Percentiles rank a stretch among this genome's conserved stretches.
Evolutionary conservation across 805 yeast species (phyloP).

Genomic region (Metschnikowia noctiluminum): DNA sequence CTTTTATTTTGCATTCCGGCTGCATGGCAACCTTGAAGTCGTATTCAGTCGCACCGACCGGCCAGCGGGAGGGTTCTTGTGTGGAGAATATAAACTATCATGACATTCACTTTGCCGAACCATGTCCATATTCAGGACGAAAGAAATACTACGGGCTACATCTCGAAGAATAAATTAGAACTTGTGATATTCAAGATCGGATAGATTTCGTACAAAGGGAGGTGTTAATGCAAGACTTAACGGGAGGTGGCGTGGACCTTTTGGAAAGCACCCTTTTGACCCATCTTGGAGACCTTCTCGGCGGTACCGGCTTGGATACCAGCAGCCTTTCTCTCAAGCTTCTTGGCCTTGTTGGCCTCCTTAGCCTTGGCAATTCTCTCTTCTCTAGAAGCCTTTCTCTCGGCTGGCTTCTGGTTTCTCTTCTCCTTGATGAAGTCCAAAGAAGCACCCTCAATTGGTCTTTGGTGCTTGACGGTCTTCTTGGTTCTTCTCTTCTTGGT

Average conservation of each 20-base stretch:
- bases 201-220: slow-evolving; percentile 6
- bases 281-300: slow-evolving; percentile 77
- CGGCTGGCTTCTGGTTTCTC: slow-evolving; percentile 94
- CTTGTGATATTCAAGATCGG: slow-evolving; percentile 14
- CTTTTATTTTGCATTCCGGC: slow-evolving; percentile 24
- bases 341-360: slow-evolving; percentile 86
- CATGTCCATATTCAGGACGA: neutral
- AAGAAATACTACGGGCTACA: neutral
- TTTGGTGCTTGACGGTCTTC: slow-evolving; percentile 97
- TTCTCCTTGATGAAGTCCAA: slow-evolving; percentile 97
- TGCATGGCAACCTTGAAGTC: slow-evolving; percentile 13
- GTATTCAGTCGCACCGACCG: slow-evolving; percentile 13
- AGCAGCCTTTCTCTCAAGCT: slow-evolving; percentile 94
- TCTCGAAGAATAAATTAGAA: slow-evolving; percentile 2
- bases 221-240: slow-evolving; percentile 42
- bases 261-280: slow-evolving; percentile 97
- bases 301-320: slow-evolving; percentile 58
- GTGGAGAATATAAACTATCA: slow-evolving; percentile 13
- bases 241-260: slow-evolving; percentile 96
- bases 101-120: neutral
- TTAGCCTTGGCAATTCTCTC: slow-evolving; percentile 79
- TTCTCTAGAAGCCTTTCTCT: slow-evolving; percentile 96
- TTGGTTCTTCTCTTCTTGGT: slow-evolving; percentile 94
- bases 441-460: slow-evolving; percentile 99
- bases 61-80: slow-evolving; percentile 10